Base-by-base conservation (phyloP, 208 protist species). In the Acanthamoeba triangularis region DNA sequence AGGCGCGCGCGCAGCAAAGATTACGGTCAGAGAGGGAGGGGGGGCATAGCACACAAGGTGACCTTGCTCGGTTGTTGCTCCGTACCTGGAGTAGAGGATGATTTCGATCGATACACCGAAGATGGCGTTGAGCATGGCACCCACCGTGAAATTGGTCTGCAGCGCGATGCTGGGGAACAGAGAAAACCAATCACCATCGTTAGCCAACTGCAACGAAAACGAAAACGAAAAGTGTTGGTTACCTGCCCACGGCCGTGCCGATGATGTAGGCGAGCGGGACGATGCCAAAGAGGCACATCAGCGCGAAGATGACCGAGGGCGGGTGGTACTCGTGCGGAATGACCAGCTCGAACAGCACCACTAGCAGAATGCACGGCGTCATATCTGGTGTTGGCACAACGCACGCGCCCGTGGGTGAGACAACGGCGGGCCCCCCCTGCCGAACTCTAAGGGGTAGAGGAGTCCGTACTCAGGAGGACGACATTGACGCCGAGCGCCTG, bases 51-150 rank as follows among this genome's bases (percentile, higher is more conserved):
- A 14, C 0, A 49, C 13, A 16, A 14, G 13, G 44, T 13, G 44
- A 49, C 44, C 28, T 52, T 10, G 20, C 28, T 18, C 96, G n/a
- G 37, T 84, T 28, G 74, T 52, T 10, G 20, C 28, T 18, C 96
- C 16, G 37, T 84, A 37, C 16, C 85, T 96, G 78, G 95, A 61
- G 54, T 98, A 98, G 33, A 98, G 67, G 74, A 98, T 98, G 63
- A 98, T 92, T 59, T 98, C 97, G 44, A 98, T 97, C 59, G 98
- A 97, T 13, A 95, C 97, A n/a, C 97, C 97, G 94, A 98, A 98
- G 90, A 95, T 98, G n/a, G 97, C 97, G 69, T 98, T 98, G 13
- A 98, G 88, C 37, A 98, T 30, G 18, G 97, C 97, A 82, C 97
- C 97, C 30, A 98, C 95, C 56, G 97, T 96, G 87, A 98, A 98